Conservation (phyloP, 2,329 filamentous ascomycete genomes). For the Talaromyces sp. region DNA sequence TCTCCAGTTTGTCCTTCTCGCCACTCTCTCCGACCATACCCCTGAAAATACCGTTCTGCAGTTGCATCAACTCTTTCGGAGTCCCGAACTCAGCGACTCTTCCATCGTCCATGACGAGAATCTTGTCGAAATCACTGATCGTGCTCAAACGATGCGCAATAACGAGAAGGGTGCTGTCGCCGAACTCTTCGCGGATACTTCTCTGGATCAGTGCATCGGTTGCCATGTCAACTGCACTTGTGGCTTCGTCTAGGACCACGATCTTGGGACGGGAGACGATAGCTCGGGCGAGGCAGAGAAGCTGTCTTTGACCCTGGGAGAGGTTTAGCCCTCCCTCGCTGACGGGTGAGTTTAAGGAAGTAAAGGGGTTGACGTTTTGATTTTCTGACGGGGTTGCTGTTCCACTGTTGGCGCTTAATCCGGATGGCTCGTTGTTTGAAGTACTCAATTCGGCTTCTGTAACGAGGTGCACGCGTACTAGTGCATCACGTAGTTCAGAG, state of each 20-base stretch:
- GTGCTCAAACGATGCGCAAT: slow-evolving; percentile 71
- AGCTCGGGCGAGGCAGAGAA: slow-evolving; percentile 69
- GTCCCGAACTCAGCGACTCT: slow-evolving; percentile 12
- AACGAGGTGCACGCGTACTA: slow-evolving; percentile 68
- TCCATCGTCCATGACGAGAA: slow-evolving; percentile 55
- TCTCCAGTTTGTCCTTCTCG: slow-evolving; percentile 17
- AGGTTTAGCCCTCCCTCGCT: slow-evolving; percentile 71
- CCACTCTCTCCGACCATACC: slow-evolving; percentile 17
- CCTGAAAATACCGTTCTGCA: slow-evolving; percentile 15
- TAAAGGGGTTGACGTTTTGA: slow-evolving; percentile 57
- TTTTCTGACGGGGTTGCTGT: slow-evolving; percentile 17
- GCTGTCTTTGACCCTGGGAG: slow-evolving; percentile 71
- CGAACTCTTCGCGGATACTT: slow-evolving; percentile 65
- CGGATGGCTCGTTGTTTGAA: slow-evolving; percentile 16
- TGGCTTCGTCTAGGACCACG: slow-evolving; percentile 74
- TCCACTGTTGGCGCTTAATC: slow-evolving; percentile 17
- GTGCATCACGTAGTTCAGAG: slow-evolving; percentile 63
- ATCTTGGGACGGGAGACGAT: slow-evolving; percentile 67
- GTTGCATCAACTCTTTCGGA: slow-evolving; percentile 11
- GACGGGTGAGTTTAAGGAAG: slow-evolving; percentile 59
- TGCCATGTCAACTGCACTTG: slow-evolving; percentile 68
- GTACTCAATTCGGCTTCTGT: slow-evolving; percentile 29
- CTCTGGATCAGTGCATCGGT: slow-evolving; percentile 70
- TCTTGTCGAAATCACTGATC: slow-evolving; percentile 69
- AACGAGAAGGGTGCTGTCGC: slow-evolving; percentile 59